Evolutionary conservation across 768 basidiomycete genomes (phyloP), one percentile per base, ranked within the genome.

Genomic region (Auriscalpium orientale): DNA sequence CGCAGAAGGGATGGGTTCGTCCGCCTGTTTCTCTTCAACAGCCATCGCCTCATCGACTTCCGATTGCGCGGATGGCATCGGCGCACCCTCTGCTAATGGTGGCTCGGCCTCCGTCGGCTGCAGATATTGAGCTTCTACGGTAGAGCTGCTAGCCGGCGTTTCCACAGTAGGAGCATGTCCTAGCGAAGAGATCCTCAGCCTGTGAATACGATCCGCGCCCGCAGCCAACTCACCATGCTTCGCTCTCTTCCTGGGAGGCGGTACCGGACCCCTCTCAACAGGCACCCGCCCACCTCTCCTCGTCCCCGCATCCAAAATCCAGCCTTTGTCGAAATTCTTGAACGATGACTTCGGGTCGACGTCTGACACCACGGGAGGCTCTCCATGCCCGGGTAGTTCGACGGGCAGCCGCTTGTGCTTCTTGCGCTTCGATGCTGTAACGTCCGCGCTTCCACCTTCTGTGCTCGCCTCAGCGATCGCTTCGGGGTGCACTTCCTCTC

Each of bases 251-350:
- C 48, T 56, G 34, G 82, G 80, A 10, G 82, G 79, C 36, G 76
- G 79, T 34, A 74, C 58, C 4, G 66, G 62, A n/a, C 67, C 69
- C 40, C 76, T 72, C 22, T 83, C 81, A 10, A 76, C 58, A 13
- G 74, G 65, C 20, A 70, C 67, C 13, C 87, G 73, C 20, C 83
- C 82, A 34, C 83, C 79, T 35, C 92, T 78, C 60, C 82, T 79
- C 51, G 83, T 79, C 36, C 87, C 89, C 2, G 82, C 74, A 21
- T 91, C 89, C 13, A 95, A 71, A 8, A 95, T 90, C 92, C 91
- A 95, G 0, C 93, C 93, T 21, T 76, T 74, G 56, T 97, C 86
- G 71, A 95, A 95, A 71, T 85, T 70, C 65, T 75, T 80, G 75
- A 95, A 97, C 18, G 85, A 85, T 45, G 79, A 79, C 54, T 81